Base-by-base conservation (phyloP, 148 eudicot species). In the Cornus kousa region DNA sequence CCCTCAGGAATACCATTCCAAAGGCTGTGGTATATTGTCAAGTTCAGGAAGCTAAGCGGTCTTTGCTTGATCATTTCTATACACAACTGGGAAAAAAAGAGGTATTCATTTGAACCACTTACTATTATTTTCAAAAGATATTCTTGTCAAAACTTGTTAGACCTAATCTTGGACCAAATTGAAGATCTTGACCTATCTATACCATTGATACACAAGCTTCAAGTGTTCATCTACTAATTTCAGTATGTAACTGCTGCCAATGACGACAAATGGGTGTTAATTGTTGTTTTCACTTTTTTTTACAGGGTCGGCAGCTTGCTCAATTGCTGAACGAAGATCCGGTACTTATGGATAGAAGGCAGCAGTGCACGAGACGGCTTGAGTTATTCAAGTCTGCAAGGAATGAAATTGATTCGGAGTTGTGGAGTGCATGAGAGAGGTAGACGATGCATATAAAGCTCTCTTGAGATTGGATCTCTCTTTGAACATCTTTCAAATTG, bases 11-110 rank as follows among this genome's bases (percentile, higher is more conserved):
- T 75, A 69, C 84, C 32, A 90, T 90, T 73, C 93, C 91, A 22
- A 90, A 90, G 83, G 93, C 89, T 43, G 90, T 87, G 75, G 91
- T 88, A 14, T 73, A 83, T 76, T 90, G 93, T 76, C 93, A 90
- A 79, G 89, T 88, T 35, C 82, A 75, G 83, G 85, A 82, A 70
- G 91, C 91, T 24, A 88, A 85, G 77, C 88, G 69, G 55, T 82
- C 87, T 71, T 79, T 90, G 39, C 77, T 90, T 14, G 84, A 87
- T 76, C 82, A 83, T 78, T 84, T 90, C 71, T 90, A 88, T 76
- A 46, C 77, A 5, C 78, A 90, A 73, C 35, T 85, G 50, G 93
- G 91, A 24, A 84, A 62, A 73, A 86, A 73, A 53, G 85, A 87
- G 91, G 93, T 90, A 88, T 62, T 70, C 23, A 37, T 2, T 48